These are phyloP conservation scores for Anaeromyces robustus DNA, from an alignment of 192 early-diverging fungal genomes.

Conservation along the genomic window DNA sequence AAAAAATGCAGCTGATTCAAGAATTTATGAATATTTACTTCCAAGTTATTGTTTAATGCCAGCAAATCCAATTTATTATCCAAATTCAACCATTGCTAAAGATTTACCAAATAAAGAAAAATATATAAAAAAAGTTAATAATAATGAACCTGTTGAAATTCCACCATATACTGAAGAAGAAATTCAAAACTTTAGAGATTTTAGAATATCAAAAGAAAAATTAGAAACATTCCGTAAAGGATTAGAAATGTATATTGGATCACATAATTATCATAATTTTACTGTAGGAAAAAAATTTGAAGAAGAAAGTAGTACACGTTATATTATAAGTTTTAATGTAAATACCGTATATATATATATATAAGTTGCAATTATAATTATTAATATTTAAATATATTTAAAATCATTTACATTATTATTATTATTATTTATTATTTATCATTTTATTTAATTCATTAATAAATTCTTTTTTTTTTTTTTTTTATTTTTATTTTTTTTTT, in stretches of 20 bases:
- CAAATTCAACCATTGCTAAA: conserved; percentile 14
- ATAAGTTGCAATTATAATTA: no score
- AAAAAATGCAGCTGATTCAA: conserved; percentile 79
- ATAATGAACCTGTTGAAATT: neutral
- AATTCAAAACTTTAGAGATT: conserved; percentile 39
- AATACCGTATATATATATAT: neutral
- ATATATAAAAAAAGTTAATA: neutral
- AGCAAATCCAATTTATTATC: conserved; percentile 15
- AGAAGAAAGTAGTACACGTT: conserved; percentile 61
- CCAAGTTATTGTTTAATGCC: conserved; percentile 74
- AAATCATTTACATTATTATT: neutral
- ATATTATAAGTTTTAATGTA: conserved; percentile 69
- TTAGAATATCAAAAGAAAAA: conserved; percentile 40
- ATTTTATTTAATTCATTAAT: no score
- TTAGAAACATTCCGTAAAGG: conserved; percentile 49
- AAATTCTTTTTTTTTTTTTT: conserved; percentile 1
- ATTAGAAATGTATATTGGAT: conserved; percentile 60
- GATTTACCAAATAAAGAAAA: conserved; percentile 5
- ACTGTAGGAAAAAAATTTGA: conserved; percentile 64
- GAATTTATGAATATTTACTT: conserved; percentile 92
- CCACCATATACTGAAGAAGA: conserved; percentile 34
- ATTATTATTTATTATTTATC: no score
- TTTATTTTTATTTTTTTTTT: neutral
- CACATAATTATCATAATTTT: conserved; percentile 92
- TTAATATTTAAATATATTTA: no score